These are phyloP conservation scores for Talaromyces sp. DNA, from an alignment of 2,329 filamentous ascomycete genomes.

Conservation along the genomic window DNA sequence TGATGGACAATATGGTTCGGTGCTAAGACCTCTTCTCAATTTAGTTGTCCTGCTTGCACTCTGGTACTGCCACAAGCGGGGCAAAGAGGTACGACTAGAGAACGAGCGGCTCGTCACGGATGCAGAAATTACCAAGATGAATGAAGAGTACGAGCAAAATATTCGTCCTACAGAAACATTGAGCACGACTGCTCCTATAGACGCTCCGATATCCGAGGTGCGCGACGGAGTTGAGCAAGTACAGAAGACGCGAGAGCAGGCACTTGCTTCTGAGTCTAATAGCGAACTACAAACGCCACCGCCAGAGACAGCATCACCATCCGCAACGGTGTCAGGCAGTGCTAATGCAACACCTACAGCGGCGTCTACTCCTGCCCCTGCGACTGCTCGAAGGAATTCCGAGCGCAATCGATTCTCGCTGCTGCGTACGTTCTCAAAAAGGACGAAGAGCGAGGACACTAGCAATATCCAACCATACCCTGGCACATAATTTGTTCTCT, in stretches of 20 bases:
- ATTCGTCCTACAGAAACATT: constrained; percentile 36
- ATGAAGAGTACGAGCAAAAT: constrained; percentile 33
- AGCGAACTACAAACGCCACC: constrained; percentile 3
- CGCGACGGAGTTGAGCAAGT: constrained; percentile 40
- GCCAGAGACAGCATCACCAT: neutral
- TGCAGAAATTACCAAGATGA: constrained; percentile 41
- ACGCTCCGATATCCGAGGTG: constrained; percentile 39
- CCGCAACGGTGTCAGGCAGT: neutral
- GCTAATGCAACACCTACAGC: neutral
- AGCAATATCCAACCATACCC: constrained; percentile 34
- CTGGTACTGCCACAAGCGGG: constrained; percentile 98
- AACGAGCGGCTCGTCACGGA: constrained; percentile 51
- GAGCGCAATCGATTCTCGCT: constrained; percentile 13
- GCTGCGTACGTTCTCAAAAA: constrained; percentile 22
- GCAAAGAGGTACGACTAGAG: constrained; percentile 76
- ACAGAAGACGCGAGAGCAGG: constrained; percentile 31
- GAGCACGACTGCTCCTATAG: constrained; percentile 41
- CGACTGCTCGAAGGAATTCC: constrained; percentile 9
- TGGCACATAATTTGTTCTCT: constrained; percentile 28
- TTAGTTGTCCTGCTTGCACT: constrained; percentile 87
- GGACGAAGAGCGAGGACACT: constrained; percentile 15
- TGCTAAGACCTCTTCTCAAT: neutral
- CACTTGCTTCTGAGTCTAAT: constrained; percentile 10
- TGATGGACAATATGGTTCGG: neutral
- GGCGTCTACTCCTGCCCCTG: neutral